phyloP scores from a whole-genome alignment of 2,329 filamentous ascomycete species.

The Diaporthe vexans region DNA sequence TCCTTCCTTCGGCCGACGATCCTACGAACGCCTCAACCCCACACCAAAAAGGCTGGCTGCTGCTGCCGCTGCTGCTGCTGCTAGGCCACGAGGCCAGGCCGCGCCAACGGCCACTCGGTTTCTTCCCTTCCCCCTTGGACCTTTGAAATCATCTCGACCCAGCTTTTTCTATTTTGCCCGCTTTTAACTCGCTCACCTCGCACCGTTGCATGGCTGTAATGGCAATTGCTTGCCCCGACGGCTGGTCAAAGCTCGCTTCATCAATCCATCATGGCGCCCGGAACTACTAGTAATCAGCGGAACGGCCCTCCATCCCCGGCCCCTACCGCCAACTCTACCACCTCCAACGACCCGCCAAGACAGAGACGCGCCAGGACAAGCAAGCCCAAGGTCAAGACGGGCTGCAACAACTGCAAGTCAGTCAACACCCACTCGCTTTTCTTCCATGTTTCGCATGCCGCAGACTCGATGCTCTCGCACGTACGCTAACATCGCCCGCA shows the following conservation, averaged over 20 bases:
- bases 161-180: not conserved
- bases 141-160: not conserved
- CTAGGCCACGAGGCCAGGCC: not conserved
- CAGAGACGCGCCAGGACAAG: constrained; percentile 64
- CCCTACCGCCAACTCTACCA: constrained; percentile 38
- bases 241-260: constrained; percentile 10
- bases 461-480: not conserved
- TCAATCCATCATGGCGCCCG: constrained; percentile 35
- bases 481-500: constrained; percentile 40
- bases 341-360: constrained; percentile 34
- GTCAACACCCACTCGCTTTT: constrained; percentile 49
- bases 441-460: not conserved
- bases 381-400: constrained; percentile 75
- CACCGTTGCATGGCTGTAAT: constrained; percentile 34
- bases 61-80: not conserved
- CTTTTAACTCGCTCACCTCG: not conserved
- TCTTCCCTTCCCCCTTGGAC: not conserved
- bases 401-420: constrained; percentile 78
- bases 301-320: constrained; percentile 35
- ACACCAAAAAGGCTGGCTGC: not conserved
- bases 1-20: constrained; percentile 2
- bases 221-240: constrained; percentile 32
- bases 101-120: not conserved
- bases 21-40: constrained; percentile 30
- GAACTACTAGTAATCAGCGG: constrained; percentile 16